Evolutionary conservation across 208 protist species (phyloP), one percentile per base, ranked within the genome.

Genomic region (Leishmania tropica): DNA sequence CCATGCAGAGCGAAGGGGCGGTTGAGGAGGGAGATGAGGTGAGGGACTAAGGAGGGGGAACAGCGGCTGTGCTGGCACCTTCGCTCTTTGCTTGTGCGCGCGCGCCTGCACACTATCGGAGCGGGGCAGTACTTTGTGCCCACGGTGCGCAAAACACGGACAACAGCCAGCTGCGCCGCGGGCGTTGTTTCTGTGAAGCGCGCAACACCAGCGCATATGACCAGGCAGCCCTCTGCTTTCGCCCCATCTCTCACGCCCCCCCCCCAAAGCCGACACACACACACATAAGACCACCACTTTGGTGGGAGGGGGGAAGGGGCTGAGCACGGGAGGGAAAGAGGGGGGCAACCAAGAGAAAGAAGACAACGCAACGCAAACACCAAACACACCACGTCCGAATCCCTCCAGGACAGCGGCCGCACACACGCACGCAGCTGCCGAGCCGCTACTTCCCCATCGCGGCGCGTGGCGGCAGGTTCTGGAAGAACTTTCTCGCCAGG

Each of bases 401-500:
- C 42, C 28, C n/a, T 51, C 11, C 37, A 42, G 21, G 24, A 35
- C 68, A 2, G 40, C 24, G 13, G 60, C 1, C 37, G 0, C 68
- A 47, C 19, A 60, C n/a, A 45, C 15, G 31, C 53, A 0, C n/a
- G 5, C 51, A 28, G 31, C 73, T 42, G 0, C 45, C 0, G 3
- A 31, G 17, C 2, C 15, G 60, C 54, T 65, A 77, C 37, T 67
- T 58, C 19, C 37, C 15, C 19, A 65, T n/a, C 5, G 48, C 56
- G 4, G 31, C 58, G 40, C 48, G 48, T 21, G 78, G 81, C 1
- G 81, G 74, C 62, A 90, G 74, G 58, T 92, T 92, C 11, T 80
- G 62, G 68, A 84, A 88, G 48, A 88, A 90, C 31, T 58, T 81
- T 7, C 40, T 56, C 19, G 81, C 78, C 51, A 88, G 64, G 2